Percentiles rank a stretch among this genome's conserved stretches.
phyloP scores from a whole-genome alignment of 2,329 filamentous ascomycete genomes.

The Salinomyces thailandicus region DNA sequence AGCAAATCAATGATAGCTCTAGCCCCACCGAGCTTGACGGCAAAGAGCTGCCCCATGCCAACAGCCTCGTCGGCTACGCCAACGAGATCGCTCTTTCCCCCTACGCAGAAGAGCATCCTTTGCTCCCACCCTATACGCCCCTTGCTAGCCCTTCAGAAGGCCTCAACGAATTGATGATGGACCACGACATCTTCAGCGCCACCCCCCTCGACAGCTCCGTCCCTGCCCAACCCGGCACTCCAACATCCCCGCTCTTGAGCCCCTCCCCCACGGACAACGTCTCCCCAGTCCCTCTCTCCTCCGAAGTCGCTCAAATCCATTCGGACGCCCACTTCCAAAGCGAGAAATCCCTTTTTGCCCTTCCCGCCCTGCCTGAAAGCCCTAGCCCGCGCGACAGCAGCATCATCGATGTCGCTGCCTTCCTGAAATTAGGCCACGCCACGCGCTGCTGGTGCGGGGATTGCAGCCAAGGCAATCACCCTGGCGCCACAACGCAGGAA shows the following conservation, averaged over 20 bases:
- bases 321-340: slow-evolving; percentile 19
- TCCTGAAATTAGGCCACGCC: slow-evolving; percentile 21
- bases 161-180: slow-evolving; percentile 15
- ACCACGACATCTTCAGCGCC: slow-evolving; percentile 6
- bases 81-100: slow-evolving; percentile 11
- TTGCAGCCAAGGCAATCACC: slow-evolving; percentile 7
- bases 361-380: slow-evolving; percentile 4
- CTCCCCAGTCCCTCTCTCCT: slow-evolving; percentile 4
- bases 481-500: neutral
- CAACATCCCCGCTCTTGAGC: neutral
- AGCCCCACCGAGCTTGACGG: slow-evolving; percentile 14
- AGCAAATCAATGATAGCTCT: neutral
- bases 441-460: slow-evolving; percentile 21
- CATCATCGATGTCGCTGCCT: slow-evolving; percentile 17
- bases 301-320: slow-evolving; percentile 3
- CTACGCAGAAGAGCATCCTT: slow-evolving; percentile 4
- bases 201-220: neutral
- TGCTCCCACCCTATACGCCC: slow-evolving; percentile 9
- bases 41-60: slow-evolving; percentile 17
- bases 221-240: neutral
- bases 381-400: slow-evolving; percentile 3
- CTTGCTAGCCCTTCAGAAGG: slow-evolving; percentile 8
- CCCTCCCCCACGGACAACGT: slow-evolving; percentile 2
- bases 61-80: slow-evolving; percentile 18
- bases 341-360: slow-evolving; percentile 18